Base-by-base conservation (phyloP, 495 filamentous ascomycete species). In the Acidiella bohemica region DNA sequence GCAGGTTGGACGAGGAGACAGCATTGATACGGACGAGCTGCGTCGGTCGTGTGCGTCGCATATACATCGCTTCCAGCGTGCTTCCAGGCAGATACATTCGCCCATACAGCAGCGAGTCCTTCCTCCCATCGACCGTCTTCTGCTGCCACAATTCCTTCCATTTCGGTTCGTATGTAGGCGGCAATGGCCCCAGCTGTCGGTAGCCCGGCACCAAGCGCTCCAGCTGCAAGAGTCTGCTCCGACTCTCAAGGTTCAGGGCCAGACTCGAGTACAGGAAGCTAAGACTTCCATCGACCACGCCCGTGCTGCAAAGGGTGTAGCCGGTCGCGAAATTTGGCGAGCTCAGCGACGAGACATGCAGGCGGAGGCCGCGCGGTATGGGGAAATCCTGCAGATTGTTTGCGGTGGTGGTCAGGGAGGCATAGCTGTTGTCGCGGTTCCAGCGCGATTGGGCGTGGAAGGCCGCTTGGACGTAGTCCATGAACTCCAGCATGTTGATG, bases 391-490 rank as follows among this genome's bases (percentile, higher is more conserved):
- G 72, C 26, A 93, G 70, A 33, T 86, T 82, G 67, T 81, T 71
- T 25, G 85, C 77, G 11, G 92, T 94, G 30, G 78, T 78, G 31
- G 83, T 95, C 43, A 97, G 71, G 26, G 78, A 73, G 42, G 80
- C 77, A 63, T 97, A 97, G 11, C 78, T 84, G 61, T 94, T 96
- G 64, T 97, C 86, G 44, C 75, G 70, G 56, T 88, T 83, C 90
- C 90, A 96, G 49, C 75, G 67, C 5, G 85, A 85, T 40, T 78
- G 77, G 60, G 80, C 70, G 59, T 82, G 81, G 64, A 96, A 97
- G 58, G 84, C 80, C 57, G 83, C 74, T 60, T 92, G 88, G 61
- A 97, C 77, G 63, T 93, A 87, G 57, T 95, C 84, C 87, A 96
- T 97, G 67, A 95, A 97, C 59, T 84, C 80, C 65, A 93, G 76